Evolutionary conservation across 257 asterid genomes (phyloP).

Genomic region (Nicotiana paniculata): DNA sequence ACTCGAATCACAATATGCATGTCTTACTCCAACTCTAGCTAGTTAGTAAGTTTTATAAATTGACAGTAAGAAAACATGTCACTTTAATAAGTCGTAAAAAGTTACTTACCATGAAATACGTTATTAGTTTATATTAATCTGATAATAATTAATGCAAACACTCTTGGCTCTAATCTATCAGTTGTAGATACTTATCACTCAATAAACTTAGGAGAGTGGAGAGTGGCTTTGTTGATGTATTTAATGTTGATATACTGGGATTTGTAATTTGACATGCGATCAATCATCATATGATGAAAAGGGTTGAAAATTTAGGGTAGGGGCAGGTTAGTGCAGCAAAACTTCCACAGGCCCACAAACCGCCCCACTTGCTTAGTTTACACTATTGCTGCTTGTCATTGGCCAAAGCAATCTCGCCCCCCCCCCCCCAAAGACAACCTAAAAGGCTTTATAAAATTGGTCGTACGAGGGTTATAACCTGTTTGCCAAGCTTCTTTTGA

Average conservation of each 20-base stretch:
- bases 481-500: too few species aligned
- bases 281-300: constrained; percentile 29
- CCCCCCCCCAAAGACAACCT: not conserved
- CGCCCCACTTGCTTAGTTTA: constrained; percentile 70
- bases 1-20: not conserved
- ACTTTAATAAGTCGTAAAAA: too few species aligned
- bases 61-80: too few species aligned
- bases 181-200: not conserved
- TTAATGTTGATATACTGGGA: not conserved
- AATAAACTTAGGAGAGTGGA: not conserved
- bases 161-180: too few species aligned
- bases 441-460: not conserved
- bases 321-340: constrained; percentile 29
- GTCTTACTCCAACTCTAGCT: not conserved
- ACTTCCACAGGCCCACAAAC: constrained; percentile 61
- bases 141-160: too few species aligned
- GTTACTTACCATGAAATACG: too few species aligned
- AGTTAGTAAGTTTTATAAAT: not conserved
- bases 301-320: constrained; percentile 27
- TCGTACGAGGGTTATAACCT: not conserved
- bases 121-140: too few species aligned
- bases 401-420: constrained; percentile 33
- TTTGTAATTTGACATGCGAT: constrained; percentile 6
- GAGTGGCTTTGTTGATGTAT: not conserved
- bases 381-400: constrained; percentile 42